These are phyloP conservation scores for Plasmodium yoelii DNA, from an alignment of 169 alveolate genomes.

Conservation along the genomic window DNA sequence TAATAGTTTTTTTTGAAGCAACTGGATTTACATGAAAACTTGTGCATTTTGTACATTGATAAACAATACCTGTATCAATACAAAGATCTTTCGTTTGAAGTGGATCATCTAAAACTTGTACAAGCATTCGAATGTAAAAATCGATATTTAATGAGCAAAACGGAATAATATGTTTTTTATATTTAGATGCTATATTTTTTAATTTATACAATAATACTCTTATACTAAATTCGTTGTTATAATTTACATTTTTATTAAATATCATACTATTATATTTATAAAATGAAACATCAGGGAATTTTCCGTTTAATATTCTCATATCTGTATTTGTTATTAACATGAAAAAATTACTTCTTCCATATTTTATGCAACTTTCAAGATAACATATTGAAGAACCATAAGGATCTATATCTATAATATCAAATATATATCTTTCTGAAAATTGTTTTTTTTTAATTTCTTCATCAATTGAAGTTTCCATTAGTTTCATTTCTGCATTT, in stretches of 20 bases:
- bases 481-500: constrained; percentile 1
- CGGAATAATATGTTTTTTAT: constrained; percentile 92
- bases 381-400: constrained; percentile 95
- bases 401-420: constrained; percentile 95
- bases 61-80: constrained; percentile 88
- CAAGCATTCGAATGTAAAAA: constrained; percentile 94
- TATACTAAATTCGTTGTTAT: constrained; percentile 93
- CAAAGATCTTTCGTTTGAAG: constrained; percentile 90
- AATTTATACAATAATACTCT: constrained; percentile 91
- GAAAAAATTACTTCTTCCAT: constrained; percentile 93
- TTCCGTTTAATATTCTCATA: constrained; percentile 97
- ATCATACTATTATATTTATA: constrained; percentile 94
- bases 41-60: constrained; percentile 89
- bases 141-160: constrained; percentile 92
- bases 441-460: constrained; percentile 25
- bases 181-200: constrained; percentile 91
- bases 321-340: constrained; percentile 95
- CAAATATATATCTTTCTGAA: constrained; percentile 77
- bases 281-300: constrained; percentile 94
- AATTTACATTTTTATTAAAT: constrained; percentile 88
- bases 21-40: constrained; percentile 83
- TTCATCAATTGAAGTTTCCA: constrained; percentile 13
- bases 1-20: constrained; percentile 78
- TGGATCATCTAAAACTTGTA: constrained; percentile 89
- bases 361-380: constrained; percentile 92